A percentile compares a stretch with the other conserved stretches of the same genome.
phyloP scores from a whole-genome alignment of 768 basidiomycete genomes.

The Russula emetica region DNA sequence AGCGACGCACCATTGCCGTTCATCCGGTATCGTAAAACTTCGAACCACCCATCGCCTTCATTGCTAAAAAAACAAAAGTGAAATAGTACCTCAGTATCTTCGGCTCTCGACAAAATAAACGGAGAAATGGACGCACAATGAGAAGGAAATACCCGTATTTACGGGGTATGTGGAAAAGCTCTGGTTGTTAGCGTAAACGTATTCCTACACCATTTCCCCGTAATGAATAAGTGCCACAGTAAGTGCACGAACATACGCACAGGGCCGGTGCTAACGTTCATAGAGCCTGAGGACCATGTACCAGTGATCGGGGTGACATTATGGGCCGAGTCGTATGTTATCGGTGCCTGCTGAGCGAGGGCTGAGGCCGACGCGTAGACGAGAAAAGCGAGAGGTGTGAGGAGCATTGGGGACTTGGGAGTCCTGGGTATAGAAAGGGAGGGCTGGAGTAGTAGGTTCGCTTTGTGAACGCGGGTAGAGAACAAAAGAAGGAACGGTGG shows the following conservation, averaged over 20 bases:
- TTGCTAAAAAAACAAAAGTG: conserved; percentile 45
- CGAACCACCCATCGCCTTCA: conserved; percentile 64
- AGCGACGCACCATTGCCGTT: conserved; percentile 68
- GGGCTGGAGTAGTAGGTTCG: background rate
- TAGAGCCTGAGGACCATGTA: conserved; percentile 83
- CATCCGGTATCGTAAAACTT: conserved; percentile 89
- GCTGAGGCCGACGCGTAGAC: conserved; percentile 27
- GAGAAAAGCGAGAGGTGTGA: conserved; percentile 27
- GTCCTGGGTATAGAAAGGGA: background rate
- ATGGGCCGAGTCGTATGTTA: conserved; percentile 44
- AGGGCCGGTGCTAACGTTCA: conserved; percentile 76
- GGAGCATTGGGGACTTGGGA: conserved; percentile 4
- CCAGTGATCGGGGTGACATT: conserved; percentile 71
- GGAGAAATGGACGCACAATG: conserved; percentile 61
- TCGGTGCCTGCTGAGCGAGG: conserved; percentile 29
- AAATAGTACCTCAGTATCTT: background rate
- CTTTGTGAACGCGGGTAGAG: background rate
- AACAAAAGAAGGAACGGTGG: conserved; percentile 5
- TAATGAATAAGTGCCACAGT: background rate
- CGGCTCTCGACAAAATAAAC: background rate
- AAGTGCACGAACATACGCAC: conserved; percentile 48
- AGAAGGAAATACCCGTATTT: conserved; percentile 82
- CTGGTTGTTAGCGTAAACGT: conserved; percentile 78
- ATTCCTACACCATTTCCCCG: conserved; percentile 48
- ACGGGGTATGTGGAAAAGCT: conserved; percentile 80